Base-by-base conservation (phyloP, 257 asterid genomes). In the Pogostemon cablin region DNA sequence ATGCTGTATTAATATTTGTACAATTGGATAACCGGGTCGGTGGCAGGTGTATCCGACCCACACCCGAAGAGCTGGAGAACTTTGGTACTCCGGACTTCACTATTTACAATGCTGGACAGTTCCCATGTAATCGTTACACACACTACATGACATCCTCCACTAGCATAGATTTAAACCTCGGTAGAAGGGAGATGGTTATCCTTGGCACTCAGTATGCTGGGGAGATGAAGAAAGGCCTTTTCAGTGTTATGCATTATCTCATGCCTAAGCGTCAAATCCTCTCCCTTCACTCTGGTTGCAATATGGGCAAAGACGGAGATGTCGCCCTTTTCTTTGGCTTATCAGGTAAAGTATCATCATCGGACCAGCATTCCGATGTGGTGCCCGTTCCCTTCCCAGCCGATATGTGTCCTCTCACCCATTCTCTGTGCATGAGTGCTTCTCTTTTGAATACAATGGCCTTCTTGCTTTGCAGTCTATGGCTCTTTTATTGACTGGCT, bases 51-150 rank as follows among this genome's bases (percentile, higher is more conserved):
- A 95, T 95, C 89, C 98, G 99, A 72, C 98, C 99, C 86, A 88
- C 95, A 62, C 81, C 90, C 32, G 97, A 95, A 82, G 99, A 95
- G 93, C 98, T 91, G 87, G 97, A 88, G 97, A 73, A 83, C 56
- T 95, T 91, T 56, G 99, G 99, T 80, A 89, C 92, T 77, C 99
- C 99, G 72, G 99, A 95, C 91, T 95, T 95, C 93, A 95, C 99
- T 54, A 95, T 95, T 58, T 95, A 95, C 96, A 95, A 95, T 68
- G 99, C 98, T 0, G 99, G 99, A 56, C 95, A 89, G 85, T 95
- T 95, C 84, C 99, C 99, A 44, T 95, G 99, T 75, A 95, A 95
- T 53, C 98, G 99, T 76, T 95, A 86, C 87, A 95, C 99, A 48
- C 98, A 95, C 82, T 95, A 95, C 85, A 95, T 95, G 99, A 95